phyloP scores from a whole-genome alignment of 371 early-diverging fungal genomes.

The Lichtheimia ramosa region DNA sequence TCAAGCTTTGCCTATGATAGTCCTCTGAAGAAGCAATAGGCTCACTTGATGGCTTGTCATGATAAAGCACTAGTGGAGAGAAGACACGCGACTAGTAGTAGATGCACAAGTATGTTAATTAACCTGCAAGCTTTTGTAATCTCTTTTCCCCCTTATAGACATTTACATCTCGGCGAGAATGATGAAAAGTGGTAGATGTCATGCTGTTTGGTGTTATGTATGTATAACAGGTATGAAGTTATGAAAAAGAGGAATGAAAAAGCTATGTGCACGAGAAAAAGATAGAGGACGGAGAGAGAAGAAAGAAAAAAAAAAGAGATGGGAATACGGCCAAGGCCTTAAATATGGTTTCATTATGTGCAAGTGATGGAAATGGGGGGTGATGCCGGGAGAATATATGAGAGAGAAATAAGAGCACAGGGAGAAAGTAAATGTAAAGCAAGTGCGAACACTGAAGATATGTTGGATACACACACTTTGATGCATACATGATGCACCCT shows the following conservation, averaged over 20 bases:
- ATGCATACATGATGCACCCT: too few relatives aligned
- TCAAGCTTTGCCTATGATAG: conserved; percentile 17
- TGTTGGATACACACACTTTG: too few relatives aligned
- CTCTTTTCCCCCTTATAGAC: background rate
- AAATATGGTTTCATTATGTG: too few relatives aligned
- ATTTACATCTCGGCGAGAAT: conserved; percentile 13
- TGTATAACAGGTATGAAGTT: background rate
- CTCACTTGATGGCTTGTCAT: conserved; percentile 17
- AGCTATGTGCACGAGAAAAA: background rate
- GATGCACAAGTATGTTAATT: conserved; percentile 4
- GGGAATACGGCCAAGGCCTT: background rate
- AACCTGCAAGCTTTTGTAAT: background rate
- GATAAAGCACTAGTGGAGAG: conserved; percentile 21
- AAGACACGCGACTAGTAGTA: conserved; percentile 12
- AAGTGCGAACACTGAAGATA: too few relatives aligned
- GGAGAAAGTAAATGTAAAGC: too few relatives aligned
- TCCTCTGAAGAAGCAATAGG: conserved; percentile 8
- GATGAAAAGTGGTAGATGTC: background rate
- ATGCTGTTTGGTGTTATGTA: conserved; percentile 1
- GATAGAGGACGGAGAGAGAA: conserved; percentile 4
- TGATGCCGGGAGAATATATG: too few relatives aligned
- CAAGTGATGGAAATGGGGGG: too few relatives aligned
- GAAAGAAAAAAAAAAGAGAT: conserved; percentile 10
- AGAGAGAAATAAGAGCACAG: too few relatives aligned
- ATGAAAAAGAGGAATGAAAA: background rate